Conservation (phyloP, 345 rosid genomes). For the Salix dunnii region DNA sequence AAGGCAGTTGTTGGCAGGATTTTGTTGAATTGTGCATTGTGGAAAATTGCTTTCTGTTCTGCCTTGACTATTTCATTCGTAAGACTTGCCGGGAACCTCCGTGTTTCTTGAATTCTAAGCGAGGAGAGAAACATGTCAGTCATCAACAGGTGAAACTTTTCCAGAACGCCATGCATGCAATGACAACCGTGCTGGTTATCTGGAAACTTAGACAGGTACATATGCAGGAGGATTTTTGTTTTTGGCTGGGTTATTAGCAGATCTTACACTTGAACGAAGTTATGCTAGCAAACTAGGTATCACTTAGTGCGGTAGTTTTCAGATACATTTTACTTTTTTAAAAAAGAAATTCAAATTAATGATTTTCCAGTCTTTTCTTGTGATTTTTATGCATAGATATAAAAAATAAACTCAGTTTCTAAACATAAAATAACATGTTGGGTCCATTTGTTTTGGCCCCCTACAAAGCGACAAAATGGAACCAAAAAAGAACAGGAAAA, state of each 20-base stretch:
- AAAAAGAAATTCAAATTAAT: no score
- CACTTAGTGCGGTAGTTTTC: no score
- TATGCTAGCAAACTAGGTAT: background rate
- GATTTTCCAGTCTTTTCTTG: no score
- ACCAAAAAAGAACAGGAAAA: background rate
- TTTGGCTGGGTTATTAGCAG: background rate
- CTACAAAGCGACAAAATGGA: no score
- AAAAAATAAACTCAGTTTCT: background rate
- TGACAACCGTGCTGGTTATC: background rate
- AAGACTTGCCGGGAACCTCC: background rate
- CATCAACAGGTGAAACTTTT: background rate
- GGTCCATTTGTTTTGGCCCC: background rate
- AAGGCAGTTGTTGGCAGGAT: background rate
- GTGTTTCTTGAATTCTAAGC: background rate
- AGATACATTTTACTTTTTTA: no score
- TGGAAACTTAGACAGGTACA: no score
- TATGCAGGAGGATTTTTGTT: background rate
- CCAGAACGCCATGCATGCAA: background rate
- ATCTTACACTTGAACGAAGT: background rate
- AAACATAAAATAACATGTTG: background rate
- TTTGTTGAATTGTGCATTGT: background rate
- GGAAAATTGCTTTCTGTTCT: background rate
- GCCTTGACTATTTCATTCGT: background rate
- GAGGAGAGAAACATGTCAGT: background rate
- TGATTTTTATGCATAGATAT: no score